These are phyloP conservation scores for Quillaja saponaria DNA, from an alignment of 306 rosid genomes.

Conservation along the genomic window DNA sequence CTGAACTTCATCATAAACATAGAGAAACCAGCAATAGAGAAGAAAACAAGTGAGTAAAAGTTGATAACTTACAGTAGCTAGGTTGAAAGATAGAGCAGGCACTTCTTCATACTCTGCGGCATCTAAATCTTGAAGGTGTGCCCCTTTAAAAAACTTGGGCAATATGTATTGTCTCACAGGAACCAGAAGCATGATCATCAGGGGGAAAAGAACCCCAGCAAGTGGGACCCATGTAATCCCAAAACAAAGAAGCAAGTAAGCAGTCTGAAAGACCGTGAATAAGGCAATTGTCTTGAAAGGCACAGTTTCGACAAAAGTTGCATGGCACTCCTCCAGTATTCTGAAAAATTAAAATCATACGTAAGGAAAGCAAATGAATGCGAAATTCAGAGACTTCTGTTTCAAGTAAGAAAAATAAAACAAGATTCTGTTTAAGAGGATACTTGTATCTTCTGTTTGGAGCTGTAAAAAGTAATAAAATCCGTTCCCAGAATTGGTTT, in stretches of 20 bases:
- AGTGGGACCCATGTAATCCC: constrained; percentile 81
- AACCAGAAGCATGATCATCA: constrained; percentile 86
- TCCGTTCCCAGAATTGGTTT: constrained; percentile 83
- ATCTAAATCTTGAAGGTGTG: constrained; percentile 77
- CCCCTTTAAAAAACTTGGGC: constrained; percentile 73
- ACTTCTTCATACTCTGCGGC: constrained; percentile 78
- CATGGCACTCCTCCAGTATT: constrained; percentile 62
- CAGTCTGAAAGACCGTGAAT: constrained; percentile 65
- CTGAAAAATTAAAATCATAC: constrained; percentile 25
- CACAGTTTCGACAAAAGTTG: constrained; percentile 67
- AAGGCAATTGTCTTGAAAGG: constrained; percentile 72
- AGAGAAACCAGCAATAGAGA: too few relatives aligned
- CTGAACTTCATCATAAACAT: too few relatives aligned
- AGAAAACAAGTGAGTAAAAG: too few relatives aligned
- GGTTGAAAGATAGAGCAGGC: constrained; percentile 53
- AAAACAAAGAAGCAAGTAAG: constrained; percentile 70
- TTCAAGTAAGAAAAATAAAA: neutral
- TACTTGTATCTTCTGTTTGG: constrained; percentile 79
- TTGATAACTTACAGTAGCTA: constrained; percentile 42
- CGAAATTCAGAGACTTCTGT: constrained; percentile 2
- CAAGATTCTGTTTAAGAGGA: constrained; percentile 21
- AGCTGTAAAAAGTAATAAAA: constrained; percentile 64
- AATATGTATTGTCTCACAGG: constrained; percentile 81
- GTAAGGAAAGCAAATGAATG: constrained; percentile 22
- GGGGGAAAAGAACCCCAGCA: constrained; percentile 79